Evolutionary conservation across 768 basidiomycete genomes (phyloP).

Genomic region (Rhodosporidiobolus odoratus): DNA sequence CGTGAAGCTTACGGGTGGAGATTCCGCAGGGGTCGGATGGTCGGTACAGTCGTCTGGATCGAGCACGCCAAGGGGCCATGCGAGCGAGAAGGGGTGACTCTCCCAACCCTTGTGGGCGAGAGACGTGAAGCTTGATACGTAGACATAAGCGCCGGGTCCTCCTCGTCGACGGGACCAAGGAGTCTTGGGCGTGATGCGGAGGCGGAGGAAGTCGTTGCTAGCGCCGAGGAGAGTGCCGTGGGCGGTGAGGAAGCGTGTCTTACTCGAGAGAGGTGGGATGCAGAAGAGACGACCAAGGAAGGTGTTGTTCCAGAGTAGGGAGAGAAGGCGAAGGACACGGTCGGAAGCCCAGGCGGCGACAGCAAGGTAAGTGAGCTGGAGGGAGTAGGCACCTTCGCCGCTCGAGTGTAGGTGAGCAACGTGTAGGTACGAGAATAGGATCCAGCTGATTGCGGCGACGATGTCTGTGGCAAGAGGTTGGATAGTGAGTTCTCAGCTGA

Average conservation of each 20-base stretch:
- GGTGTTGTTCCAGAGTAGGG: slow-evolving; percentile 10
- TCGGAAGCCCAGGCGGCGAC: slow-evolving; percentile 3
- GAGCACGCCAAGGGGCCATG: slow-evolving; percentile 17
- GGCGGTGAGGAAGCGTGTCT: background rate
- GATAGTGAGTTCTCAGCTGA: background rate
- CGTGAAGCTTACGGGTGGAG: background rate
- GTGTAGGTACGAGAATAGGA: background rate
- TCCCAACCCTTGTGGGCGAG: background rate
- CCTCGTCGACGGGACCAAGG: background rate
- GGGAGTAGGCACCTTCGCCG: background rate
- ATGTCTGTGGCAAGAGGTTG: background rate
- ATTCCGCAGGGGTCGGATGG: background rate
- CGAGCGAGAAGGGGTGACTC: slow-evolving; percentile 19
- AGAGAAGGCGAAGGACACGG: background rate
- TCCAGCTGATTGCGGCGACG: slow-evolving; percentile 1
- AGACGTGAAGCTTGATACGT: slow-evolving; percentile 1
- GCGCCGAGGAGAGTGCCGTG: slow-evolving; percentile 2
- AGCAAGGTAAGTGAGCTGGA: background rate
- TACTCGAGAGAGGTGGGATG: background rate
- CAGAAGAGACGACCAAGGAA: background rate
- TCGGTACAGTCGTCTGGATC: background rate
- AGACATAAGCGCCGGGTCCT: slow-evolving; percentile 11
- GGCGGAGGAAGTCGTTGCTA: slow-evolving; percentile 5
- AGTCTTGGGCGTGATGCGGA: background rate
- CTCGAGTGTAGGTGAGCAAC: background rate